Evolutionary conservation across 805 yeast genomes (phyloP).

Genomic region (Scheffersomyces spartinae): DNA sequence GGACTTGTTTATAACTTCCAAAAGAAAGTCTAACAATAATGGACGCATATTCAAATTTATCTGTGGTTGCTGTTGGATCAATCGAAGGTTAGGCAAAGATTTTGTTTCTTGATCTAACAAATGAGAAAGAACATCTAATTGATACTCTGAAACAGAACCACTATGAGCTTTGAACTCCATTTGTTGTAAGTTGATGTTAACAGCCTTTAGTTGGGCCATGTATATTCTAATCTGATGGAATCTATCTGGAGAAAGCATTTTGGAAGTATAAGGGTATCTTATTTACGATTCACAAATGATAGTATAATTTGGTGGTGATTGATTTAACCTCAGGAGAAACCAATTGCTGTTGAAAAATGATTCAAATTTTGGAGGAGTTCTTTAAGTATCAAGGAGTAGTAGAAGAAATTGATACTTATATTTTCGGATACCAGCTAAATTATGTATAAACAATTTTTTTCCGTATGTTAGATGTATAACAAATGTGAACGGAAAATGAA

Average conservation of each 20-base stretch:
- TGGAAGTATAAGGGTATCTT: too few species aligned
- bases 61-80: slow-evolving; percentile 26
- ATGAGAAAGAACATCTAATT: slow-evolving; percentile 25
- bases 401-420: too few species aligned
- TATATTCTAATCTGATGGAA: slow-evolving; percentile 21
- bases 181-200: slow-evolving; percentile 27
- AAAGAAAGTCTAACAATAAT: slow-evolving; percentile 15
- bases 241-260: not conserved
- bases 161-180: slow-evolving; percentile 40
- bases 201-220: slow-evolving; percentile 23
- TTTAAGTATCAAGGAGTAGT: too few species aligned
- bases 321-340: too few species aligned
- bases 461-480: too few species aligned
- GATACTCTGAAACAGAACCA: slow-evolving; percentile 32
- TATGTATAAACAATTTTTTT: too few species aligned
- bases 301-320: too few species aligned
- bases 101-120: slow-evolving; percentile 16
- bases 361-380: too few species aligned
- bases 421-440: too few species aligned
- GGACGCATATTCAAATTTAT: slow-evolving; percentile 8
- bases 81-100: slow-evolving; percentile 13
- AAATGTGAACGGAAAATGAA: too few species aligned
- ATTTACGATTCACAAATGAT: too few species aligned
- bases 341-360: too few species aligned
- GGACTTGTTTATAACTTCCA: slow-evolving; percentile 14